Percentiles rank a stretch among this genome's conserved stretches.
Evolutionary conservation across 306 rosid species (phyloP).

Genomic region (Lathyrus sativus): DNA sequence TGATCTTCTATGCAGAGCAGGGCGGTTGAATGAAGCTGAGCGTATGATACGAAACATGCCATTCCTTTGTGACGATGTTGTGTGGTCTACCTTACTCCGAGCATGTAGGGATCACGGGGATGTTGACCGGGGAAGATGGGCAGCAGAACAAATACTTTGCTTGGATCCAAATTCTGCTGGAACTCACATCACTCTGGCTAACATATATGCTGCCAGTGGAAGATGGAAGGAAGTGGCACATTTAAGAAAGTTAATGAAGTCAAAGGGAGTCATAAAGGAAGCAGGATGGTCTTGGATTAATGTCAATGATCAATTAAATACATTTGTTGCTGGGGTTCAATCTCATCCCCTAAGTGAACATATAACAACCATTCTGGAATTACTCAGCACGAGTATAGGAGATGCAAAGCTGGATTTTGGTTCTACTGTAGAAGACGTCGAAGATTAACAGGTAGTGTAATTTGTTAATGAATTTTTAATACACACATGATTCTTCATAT

Average conservation of each 20-base stretch:
- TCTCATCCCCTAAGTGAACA: slow-evolving; percentile 61
- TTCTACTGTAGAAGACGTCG: slow-evolving; percentile 40
- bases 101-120: slow-evolving; percentile 70
- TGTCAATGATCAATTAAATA: slow-evolving; percentile 52
- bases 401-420: slow-evolving; percentile 39
- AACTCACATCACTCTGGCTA: slow-evolving; percentile 72
- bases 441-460: slow-evolving; percentile 40
- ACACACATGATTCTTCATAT: not conserved
- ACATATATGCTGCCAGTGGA: slow-evolving; percentile 69
- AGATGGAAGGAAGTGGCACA: slow-evolving; percentile 72
- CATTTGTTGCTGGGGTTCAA: slow-evolving; percentile 65
- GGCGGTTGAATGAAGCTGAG: slow-evolving; percentile 69
- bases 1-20: slow-evolving; percentile 87
- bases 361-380: slow-evolving; percentile 54
- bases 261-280: slow-evolving; percentile 77
- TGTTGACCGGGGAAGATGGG: slow-evolving; percentile 59
- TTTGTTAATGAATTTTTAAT: not conserved
- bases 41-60: slow-evolving; percentile 63
- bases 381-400: slow-evolving; percentile 48
- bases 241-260: slow-evolving; percentile 68
- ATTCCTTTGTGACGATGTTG: slow-evolving; percentile 63
- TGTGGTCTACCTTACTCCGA: slow-evolving; percentile 83
- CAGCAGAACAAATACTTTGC: slow-evolving; percentile 66
- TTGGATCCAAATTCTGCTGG: slow-evolving; percentile 69
- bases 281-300: slow-evolving; percentile 87